Evolutionary conservation across 768 basidiomycete species (phyloP).

Genomic region (Clitopilus passeckerianus): DNA sequence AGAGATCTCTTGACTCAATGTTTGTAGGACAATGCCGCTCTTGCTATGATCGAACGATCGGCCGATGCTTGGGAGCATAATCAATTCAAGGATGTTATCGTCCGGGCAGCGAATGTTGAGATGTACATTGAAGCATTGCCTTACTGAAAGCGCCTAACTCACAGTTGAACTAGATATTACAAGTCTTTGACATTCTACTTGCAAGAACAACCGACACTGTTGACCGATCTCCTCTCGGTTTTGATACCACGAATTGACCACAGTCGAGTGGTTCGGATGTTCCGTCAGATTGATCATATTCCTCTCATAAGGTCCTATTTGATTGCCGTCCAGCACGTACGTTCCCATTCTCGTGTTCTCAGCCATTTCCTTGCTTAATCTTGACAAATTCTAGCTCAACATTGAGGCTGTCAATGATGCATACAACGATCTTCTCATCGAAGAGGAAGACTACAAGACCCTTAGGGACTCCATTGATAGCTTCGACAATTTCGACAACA

Average conservation of each 20-base stretch:
- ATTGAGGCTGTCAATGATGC: slow-evolving; percentile 97
- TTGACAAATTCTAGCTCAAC: slow-evolving; percentile 62
- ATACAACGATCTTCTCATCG: slow-evolving; percentile 96
- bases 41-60: slow-evolving; percentile 98
- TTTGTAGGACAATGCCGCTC: slow-evolving; percentile 85
- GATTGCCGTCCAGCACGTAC: slow-evolving; percentile 90
- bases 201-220: slow-evolving; percentile 86
- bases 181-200: slow-evolving; percentile 93
- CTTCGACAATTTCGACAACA: slow-evolving; percentile 97
- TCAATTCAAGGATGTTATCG: slow-evolving; percentile 98
- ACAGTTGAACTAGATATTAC: slow-evolving; percentile 65
- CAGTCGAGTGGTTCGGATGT: slow-evolving; percentile 90
- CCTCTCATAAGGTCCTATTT: slow-evolving; percentile 95
- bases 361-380: not conserved
- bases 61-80: slow-evolving; percentile 99
- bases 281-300: slow-evolving; percentile 92
- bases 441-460: slow-evolving; percentile 98
- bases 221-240: slow-evolving; percentile 91
- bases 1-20: not conserved
- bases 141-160: slow-evolving; percentile 2
- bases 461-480: slow-evolving; percentile 97
- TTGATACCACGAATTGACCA: slow-evolving; percentile 95
- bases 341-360: slow-evolving; percentile 16
- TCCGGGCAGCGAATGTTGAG: slow-evolving; percentile 96
- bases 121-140: slow-evolving; percentile 49